phyloP scores from a whole-genome alignment of 2,329 filamentous ascomycete genomes.

The Colletotrichum nymphaeae region DNA sequence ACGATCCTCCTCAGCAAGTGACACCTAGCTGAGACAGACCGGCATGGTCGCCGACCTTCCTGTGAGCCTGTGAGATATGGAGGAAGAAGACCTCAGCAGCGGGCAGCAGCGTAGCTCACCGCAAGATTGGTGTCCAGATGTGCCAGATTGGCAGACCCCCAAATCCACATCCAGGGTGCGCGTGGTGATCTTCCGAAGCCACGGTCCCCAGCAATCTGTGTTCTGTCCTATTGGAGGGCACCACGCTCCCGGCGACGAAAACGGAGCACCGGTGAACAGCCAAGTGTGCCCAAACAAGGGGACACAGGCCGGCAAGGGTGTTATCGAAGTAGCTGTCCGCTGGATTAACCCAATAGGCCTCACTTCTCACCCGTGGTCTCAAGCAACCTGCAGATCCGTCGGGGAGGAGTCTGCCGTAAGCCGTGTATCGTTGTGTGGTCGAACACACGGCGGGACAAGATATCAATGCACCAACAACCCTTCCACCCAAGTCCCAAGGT shows the following conservation, averaged over 20 bases:
- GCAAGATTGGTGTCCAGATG: slow-evolving; percentile 16
- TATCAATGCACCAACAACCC: too few relatives aligned
- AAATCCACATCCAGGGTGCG: slow-evolving; percentile 23
- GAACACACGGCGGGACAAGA: neutral
- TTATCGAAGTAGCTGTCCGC: neutral
- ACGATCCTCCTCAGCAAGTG: neutral
- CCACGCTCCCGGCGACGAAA: slow-evolving; percentile 10
- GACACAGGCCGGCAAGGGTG: neutral
- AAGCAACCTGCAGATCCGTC: neutral
- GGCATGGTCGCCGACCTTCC: slow-evolving; percentile 16
- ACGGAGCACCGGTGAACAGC: slow-evolving; percentile 6
- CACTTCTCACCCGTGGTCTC: neutral
- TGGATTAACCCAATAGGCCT: neutral
- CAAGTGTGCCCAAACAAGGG: slow-evolving; percentile 9
- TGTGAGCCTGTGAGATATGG: neutral
- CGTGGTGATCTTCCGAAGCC: slow-evolving; percentile 30
- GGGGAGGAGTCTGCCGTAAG: neutral
- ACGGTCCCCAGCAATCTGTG: neutral
- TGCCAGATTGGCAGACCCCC: neutral
- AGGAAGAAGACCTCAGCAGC: neutral
- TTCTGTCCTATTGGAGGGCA: slow-evolving; percentile 23
- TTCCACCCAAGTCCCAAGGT: too few relatives aligned
- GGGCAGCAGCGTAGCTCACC: slow-evolving; percentile 8
- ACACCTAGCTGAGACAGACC: slow-evolving; percentile 12
- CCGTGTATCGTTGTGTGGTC: neutral